Evolutionary conservation across 2,329 filamentous ascomycete species (phyloP).

Genomic region (Colletotrichum noveboracense): DNA sequence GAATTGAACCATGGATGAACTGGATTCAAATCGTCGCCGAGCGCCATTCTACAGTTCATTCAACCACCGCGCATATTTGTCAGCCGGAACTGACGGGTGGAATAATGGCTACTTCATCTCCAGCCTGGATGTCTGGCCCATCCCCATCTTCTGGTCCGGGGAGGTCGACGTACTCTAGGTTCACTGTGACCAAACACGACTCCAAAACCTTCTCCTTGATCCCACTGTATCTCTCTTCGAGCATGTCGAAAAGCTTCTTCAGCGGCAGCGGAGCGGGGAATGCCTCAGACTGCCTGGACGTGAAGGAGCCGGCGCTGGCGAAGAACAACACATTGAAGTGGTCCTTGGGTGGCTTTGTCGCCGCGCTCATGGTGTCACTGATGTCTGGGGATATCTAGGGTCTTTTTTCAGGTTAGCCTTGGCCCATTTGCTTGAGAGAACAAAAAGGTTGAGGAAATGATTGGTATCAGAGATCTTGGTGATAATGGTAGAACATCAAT

Average conservation of each 20-base stretch:
- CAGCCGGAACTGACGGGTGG: constrained; percentile 87
- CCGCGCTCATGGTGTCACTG: constrained; percentile 34
- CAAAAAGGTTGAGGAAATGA: constrained; percentile 11
- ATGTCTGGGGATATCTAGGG: background rate
- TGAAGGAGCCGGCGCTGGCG: constrained; percentile 75
- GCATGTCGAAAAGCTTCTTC: constrained; percentile 64
- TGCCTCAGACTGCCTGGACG: constrained; percentile 68
- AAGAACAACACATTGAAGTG: constrained; percentile 86
- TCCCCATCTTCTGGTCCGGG: constrained; percentile 43
- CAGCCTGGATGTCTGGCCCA: constrained; percentile 64
- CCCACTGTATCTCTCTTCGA: constrained; percentile 74
- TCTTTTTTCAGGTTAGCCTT: constrained; percentile 25
- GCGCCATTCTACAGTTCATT: background rate
- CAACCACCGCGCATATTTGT: constrained; percentile 28
- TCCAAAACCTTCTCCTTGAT: constrained; percentile 72
- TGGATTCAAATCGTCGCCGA: constrained; percentile 5
- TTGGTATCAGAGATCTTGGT: constrained; percentile 74
- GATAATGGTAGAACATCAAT: constrained; percentile 66
- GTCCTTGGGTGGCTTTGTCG: constrained; percentile 57
- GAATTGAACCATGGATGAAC: background rate
- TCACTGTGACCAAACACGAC: constrained; percentile 79
- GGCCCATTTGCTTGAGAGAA: background rate
- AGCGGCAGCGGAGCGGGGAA: constrained; percentile 71
- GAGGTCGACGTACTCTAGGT: constrained; percentile 80
- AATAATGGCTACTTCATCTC: constrained; percentile 87